phyloP scores from a whole-genome alignment of 2,329 filamentous ascomycete genomes.

The Daldinia sp. region DNA sequence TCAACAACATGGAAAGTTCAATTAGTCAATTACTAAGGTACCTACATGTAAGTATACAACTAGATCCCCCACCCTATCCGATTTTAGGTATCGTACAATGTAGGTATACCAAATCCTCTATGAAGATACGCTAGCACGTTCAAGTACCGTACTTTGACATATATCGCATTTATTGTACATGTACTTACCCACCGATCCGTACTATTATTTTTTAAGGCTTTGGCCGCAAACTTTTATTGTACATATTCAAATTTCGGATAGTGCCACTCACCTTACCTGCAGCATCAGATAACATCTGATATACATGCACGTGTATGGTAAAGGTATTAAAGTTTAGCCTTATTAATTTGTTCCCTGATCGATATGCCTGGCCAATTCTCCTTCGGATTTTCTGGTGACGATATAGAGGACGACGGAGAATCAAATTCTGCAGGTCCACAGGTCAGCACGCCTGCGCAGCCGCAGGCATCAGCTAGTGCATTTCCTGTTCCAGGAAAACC shows the following conservation, averaged over 20 bases:
- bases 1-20: too few relatives aligned
- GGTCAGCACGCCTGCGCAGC: constrained; percentile 35
- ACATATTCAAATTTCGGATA: not conserved
- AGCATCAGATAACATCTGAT: not conserved
- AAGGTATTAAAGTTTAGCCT: not conserved
- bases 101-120: not conserved
- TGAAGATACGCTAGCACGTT: not conserved
- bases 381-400: constrained; percentile 70
- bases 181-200: not conserved
- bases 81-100: not conserved
- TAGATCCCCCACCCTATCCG: not conserved
- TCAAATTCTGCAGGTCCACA: constrained; percentile 39
- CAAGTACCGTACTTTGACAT: not conserved
- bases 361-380: constrained; percentile 58
- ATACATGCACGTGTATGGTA: too few relatives aligned
- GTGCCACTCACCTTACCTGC: not conserved
- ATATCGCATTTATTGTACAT: not conserved
- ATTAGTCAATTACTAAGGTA: not conserved
- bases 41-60: too few relatives aligned
- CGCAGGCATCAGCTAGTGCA: constrained; percentile 52
- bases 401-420: constrained; percentile 64
- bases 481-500: constrained; percentile 70
- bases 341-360: not conserved
- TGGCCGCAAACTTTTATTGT: not conserved
- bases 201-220: not conserved